These are phyloP conservation scores for Suhomyces wounanorum DNA, from an alignment of 1,139 yeast genomes.

Conservation along the genomic window DNA sequence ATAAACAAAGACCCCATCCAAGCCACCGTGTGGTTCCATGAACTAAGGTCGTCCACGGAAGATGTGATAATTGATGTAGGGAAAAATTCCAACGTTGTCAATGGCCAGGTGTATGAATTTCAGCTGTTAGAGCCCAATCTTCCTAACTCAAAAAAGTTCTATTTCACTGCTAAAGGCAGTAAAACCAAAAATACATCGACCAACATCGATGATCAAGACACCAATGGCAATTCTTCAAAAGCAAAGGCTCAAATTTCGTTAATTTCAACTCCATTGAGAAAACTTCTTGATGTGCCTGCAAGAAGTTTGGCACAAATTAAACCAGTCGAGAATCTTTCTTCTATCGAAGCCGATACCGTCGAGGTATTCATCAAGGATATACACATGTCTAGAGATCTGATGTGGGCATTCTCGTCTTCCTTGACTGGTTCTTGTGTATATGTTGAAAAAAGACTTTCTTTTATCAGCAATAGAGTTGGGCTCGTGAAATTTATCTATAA, in stretches of 20 bases:
- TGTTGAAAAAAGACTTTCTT: slow-evolving; percentile 63
- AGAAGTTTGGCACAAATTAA: slow-evolving; percentile 61
- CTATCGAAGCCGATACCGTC: slow-evolving; percentile 74
- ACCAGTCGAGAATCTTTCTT: slow-evolving; percentile 34
- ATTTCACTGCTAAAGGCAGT: slow-evolving; percentile 26
- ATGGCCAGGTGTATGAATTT: slow-evolving; percentile 78
- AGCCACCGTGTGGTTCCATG: slow-evolving; percentile 75
- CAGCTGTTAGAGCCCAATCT: slow-evolving; percentile 14
- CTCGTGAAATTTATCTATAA: slow-evolving; percentile 67
- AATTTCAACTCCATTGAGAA: slow-evolving; percentile 62
- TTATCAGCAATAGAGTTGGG: slow-evolving; percentile 60
- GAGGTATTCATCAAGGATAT: slow-evolving; percentile 83
- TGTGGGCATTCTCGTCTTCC: slow-evolving; percentile 80
- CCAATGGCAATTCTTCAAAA: slow-evolving; percentile 13
- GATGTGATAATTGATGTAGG: slow-evolving; percentile 70
- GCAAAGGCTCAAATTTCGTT: slow-evolving; percentile 52
- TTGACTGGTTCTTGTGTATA: slow-evolving; percentile 67
- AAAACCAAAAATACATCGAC: slow-evolving; percentile 16
- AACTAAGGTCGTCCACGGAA: slow-evolving; percentile 56
- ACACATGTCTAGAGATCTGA: slow-evolving; percentile 83
- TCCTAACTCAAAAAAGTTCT: slow-evolving; percentile 38
- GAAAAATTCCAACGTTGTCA: slow-evolving; percentile 44
- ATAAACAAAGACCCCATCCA: slow-evolving; percentile 34
- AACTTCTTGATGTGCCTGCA: slow-evolving; percentile 64
- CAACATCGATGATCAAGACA: slow-evolving; percentile 7